Evolutionary conservation across 1,284 basidiomycete genomes (phyloP), one percentile per base, ranked within the genome.

Genomic region (Pholiota adiposa): DNA sequence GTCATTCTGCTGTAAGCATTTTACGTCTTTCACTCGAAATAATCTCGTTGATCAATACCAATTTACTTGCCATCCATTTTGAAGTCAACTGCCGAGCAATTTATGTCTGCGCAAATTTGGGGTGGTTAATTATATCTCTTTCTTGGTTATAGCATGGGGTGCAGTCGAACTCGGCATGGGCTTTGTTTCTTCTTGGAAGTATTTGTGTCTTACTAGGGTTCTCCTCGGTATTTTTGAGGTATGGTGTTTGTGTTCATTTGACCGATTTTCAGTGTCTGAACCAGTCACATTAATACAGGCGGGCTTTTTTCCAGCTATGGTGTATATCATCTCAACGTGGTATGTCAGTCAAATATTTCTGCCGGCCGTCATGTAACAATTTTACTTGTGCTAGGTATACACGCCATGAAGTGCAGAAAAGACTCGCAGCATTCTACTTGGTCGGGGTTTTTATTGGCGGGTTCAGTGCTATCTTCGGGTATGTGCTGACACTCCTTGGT

Each of bases 221-320:
- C 65, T 79, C 34, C 72, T 81, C 11, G 79, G 79, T 59, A 64
- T 68, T 21, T 77, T 79, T 43, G 79, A 81, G 69, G 77, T 77
- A 46, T 29, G 64, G 12, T 33, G 55, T 6, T 51, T 19, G 16
- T 44, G 16, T 48, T 40, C 44, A 9, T 48, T 5, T 51, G 29
- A 11, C 12, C 8, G 23, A 29, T 2, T 23, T 21, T 38, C 16
- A 3, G 16, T 5, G 31, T n/a, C 18, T 12, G 16, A 16, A 44
- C 3, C 51, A 16, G 53, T 46, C 7, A 11, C 18, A 23, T 31
- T 16, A n/a, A 8, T 25, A 18, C 14, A 52, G 57, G 48, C 58
- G 6, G 51, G 52, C 4, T 54, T 54, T 19, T 59, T 59, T 59
- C 77, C 77, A 50, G 74, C 76, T 1, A 56, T 77, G 31, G 73